Base-by-base conservation (phyloP, 108 stramenopile species). In the Pinguiococcus pyrenoidosus region DNA sequence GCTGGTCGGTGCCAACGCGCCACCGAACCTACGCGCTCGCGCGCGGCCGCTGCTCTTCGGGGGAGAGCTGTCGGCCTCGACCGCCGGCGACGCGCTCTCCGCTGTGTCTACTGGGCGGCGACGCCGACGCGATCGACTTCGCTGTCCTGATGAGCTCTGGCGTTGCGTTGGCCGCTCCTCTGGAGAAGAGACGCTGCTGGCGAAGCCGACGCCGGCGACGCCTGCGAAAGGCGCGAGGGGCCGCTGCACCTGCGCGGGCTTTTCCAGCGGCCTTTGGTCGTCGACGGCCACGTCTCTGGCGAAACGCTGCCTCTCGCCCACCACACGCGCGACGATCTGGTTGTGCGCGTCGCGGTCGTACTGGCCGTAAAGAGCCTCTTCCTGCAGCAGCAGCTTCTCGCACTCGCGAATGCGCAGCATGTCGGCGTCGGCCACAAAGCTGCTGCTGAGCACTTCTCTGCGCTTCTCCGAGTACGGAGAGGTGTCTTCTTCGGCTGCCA, bases 141-240 rank as follows among this genome's bases (percentile, higher is more conserved):
- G 8, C 6, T 23, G 4, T 16, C 21, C 18, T 44, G 23, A 23
- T 18, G 8, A 4, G 17, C 3, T 17, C 16, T 5, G 13, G 25
- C 6, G 4, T 17, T n/a, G n/a, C n/a, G n/a, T n/a, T n/a, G n/a
- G n/a, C n/a, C n/a, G n/a, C n/a, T n/a, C n/a, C n/a, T n/a, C n/a
- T n/a, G n/a, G n/a, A n/a, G n/a, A n/a, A n/a, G n/a, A n/a, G n/a
- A n/a, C n/a, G n/a, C n/a, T n/a, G n/a, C n/a, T n/a, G n/a, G n/a
- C 18, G 10, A 32, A 5, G 29, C 48, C 48, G 34, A 36, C 16
- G 23, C 48, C 48, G 20, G 29, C 4, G 12, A 0, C 20, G 2
- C n/a, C 48, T 2, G 48, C 48, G 22, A 37, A 49, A 9, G 48
- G 48, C 18, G 48, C 48, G 5, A 49, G 3, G 10, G 13, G 10